Percentiles rank a stretch among this genome's conserved stretches.
Conservation (phyloP, 768 basidiomycete species). For the Nidularia pulvinata region DNA sequence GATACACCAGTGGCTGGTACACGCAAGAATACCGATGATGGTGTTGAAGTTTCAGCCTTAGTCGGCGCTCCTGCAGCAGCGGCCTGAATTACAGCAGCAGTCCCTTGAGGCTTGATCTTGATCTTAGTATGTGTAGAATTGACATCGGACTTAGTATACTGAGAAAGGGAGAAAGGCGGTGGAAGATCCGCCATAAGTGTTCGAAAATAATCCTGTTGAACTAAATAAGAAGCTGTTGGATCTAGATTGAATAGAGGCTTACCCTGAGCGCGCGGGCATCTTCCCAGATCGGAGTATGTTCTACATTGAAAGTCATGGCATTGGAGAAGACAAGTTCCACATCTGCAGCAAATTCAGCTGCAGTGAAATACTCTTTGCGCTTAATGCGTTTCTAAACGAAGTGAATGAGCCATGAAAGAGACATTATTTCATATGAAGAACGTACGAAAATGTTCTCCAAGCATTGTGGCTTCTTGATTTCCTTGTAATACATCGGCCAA, state of each 20-base stretch:
- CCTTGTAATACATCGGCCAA: conserved; percentile 80
- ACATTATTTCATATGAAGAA: conserved; percentile 6
- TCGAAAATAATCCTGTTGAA: conserved; percentile 67
- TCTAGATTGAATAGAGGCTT: conserved; percentile 14
- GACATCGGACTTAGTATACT: conserved; percentile 47
- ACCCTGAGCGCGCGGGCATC: conserved; percentile 72
- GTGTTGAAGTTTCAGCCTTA: conserved; percentile 9
- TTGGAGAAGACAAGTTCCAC: conserved; percentile 92
- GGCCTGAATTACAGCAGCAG: conserved; percentile 17
- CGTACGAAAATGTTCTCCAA: conserved; percentile 77
- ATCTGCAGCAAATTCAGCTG: conserved; percentile 78
- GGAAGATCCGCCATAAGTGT: conserved; percentile 81
- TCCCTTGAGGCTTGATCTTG: conserved; percentile 64
- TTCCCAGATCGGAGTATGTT: conserved; percentile 82
- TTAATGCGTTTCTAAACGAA: conserved; percentile 71
- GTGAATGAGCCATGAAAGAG: neutral
- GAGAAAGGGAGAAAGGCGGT: conserved; percentile 57
- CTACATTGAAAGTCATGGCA: conserved; percentile 86
- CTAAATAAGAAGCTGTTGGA: neutral
- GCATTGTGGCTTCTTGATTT: conserved; percentile 79
- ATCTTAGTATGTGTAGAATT: conserved; percentile 53
- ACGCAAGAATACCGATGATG: conserved; percentile 4
- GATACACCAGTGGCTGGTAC: no score
- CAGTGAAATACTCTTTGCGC: conserved; percentile 70
- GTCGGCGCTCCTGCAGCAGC: conserved; percentile 9